phyloP scores from a whole-genome alignment of 2,329 filamentous ascomycete species.

The Chrysoporthe puriensis region DNA sequence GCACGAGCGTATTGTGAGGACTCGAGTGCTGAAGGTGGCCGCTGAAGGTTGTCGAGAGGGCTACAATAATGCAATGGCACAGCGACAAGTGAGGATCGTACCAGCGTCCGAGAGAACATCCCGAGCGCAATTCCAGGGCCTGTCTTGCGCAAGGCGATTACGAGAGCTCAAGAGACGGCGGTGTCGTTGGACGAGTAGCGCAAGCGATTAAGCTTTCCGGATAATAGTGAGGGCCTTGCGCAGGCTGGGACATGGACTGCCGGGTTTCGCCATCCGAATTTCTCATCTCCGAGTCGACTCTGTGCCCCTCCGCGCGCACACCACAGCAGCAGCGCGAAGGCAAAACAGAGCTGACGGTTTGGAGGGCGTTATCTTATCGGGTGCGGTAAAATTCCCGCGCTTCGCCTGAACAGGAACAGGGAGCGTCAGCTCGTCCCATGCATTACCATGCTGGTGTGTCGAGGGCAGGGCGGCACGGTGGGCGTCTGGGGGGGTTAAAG shows the following conservation, averaged over 20 bases:
- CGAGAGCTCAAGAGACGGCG: background rate
- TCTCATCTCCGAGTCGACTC: background rate
- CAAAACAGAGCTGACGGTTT: background rate
- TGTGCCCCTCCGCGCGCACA: background rate
- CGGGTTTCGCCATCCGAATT: background rate
- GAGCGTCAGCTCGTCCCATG: constrained; percentile 6
- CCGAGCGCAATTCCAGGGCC: background rate
- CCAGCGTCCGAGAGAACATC: background rate
- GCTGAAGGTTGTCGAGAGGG: background rate
- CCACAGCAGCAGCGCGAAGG: background rate
- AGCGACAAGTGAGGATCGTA: background rate
- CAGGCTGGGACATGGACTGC: background rate
- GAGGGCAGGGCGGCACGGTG: constrained; percentile 7
- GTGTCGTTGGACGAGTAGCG: background rate
- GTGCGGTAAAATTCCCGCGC: background rate
- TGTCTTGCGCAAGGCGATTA: background rate
- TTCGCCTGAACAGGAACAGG: background rate
- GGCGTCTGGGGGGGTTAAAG: constrained; percentile 5
- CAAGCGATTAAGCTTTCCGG: constrained; percentile 7
- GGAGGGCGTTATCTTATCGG: constrained; percentile 10
- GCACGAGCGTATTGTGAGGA: background rate
- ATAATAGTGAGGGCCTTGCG: background rate
- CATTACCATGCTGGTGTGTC: constrained; percentile 8
- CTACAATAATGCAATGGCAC: background rate
- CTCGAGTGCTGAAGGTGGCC: background rate